Conservation (phyloP, 768 basidiomycete genomes). For the Xerocomellus dryophilus region DNA sequence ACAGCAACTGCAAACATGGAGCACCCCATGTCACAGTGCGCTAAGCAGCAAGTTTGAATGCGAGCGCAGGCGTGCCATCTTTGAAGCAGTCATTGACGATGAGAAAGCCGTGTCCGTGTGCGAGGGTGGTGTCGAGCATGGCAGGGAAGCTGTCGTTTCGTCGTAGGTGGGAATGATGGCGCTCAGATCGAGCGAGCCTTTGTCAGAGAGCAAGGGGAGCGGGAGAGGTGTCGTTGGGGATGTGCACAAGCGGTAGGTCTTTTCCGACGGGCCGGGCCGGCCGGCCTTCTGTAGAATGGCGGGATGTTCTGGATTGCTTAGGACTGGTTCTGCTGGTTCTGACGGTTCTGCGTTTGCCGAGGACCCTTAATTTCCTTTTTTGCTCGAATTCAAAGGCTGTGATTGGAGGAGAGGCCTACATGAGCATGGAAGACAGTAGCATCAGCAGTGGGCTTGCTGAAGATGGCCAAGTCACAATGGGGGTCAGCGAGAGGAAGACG, state of each 20-base stretch:
- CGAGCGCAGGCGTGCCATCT: constrained; percentile 68
- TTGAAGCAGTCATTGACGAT: constrained; percentile 88
- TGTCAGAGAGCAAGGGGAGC: constrained; percentile 53
- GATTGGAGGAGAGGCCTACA: too few species aligned
- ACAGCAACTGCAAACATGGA: too few species aligned
- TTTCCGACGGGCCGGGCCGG: constrained; percentile 74
- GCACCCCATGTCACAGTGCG: too few species aligned
- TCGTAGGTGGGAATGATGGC: constrained; percentile 92
- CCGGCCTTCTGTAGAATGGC: too few species aligned
- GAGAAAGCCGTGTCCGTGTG: constrained; percentile 67
- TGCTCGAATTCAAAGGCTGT: too few species aligned
- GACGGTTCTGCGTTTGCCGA: too few species aligned
- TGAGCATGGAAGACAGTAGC: too few species aligned
- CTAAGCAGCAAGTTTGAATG: constrained; percentile 67
- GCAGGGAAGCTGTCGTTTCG: constrained; percentile 74
- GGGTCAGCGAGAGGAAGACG: constrained; percentile 69
- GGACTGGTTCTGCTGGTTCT: too few species aligned
- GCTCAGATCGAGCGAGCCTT: constrained; percentile 64
- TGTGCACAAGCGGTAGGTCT: constrained; percentile 57
- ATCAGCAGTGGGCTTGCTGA: too few species aligned
- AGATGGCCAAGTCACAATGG: constrained; percentile 63
- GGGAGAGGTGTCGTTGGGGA: constrained; percentile 54
- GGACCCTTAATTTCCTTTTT: too few species aligned
- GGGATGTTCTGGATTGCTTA: too few species aligned
- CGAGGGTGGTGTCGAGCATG: constrained; percentile 79